Conservation (phyloP, 306 rosid genomes). For the Luffa aegyptiaca region DNA sequence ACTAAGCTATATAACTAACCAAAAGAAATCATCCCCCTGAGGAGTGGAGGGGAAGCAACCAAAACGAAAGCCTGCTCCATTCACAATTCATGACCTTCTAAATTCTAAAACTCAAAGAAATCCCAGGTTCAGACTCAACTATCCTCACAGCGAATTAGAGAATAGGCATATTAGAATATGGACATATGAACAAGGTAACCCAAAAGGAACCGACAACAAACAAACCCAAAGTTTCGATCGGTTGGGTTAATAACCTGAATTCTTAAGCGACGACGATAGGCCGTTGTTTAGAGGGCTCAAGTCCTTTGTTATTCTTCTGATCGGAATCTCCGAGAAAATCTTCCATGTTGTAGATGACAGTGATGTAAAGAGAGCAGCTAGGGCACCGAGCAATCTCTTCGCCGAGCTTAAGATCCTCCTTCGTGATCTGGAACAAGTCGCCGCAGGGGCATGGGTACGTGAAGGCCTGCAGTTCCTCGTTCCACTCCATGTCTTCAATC, state of each 20-base stretch:
- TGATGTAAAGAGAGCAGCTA: slow-evolving; percentile 91
- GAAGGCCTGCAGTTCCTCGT: slow-evolving; percentile 59
- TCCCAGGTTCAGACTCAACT: background rate
- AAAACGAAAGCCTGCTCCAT: background rate
- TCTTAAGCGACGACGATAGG: slow-evolving; percentile 45
- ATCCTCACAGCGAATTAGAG: background rate
- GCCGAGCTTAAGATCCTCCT: slow-evolving; percentile 78
- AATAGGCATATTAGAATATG: background rate
- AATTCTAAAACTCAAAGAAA: background rate
- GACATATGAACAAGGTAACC: background rate
- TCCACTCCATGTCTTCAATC: slow-evolving; percentile 99
- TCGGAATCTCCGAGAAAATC: slow-evolving; percentile 42
- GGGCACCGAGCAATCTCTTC: slow-evolving; percentile 98
- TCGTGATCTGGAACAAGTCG: slow-evolving; percentile 82
- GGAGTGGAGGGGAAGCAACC: background rate
- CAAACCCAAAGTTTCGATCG: background rate
- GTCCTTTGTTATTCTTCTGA: slow-evolving; percentile 23
- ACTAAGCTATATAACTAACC: background rate
- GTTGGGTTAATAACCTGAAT: slow-evolving; percentile 23
- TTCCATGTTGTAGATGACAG: slow-evolving; percentile 74
- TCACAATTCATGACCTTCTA: background rate
- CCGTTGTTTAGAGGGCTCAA: slow-evolving; percentile 37
- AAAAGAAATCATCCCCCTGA: background rate
- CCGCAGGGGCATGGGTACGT: slow-evolving; percentile 97
- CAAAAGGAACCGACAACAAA: background rate